Evolutionary conservation across 2,329 filamentous ascomycete species (phyloP).

Genomic region (Chalaropsis ovoidea): DNA sequence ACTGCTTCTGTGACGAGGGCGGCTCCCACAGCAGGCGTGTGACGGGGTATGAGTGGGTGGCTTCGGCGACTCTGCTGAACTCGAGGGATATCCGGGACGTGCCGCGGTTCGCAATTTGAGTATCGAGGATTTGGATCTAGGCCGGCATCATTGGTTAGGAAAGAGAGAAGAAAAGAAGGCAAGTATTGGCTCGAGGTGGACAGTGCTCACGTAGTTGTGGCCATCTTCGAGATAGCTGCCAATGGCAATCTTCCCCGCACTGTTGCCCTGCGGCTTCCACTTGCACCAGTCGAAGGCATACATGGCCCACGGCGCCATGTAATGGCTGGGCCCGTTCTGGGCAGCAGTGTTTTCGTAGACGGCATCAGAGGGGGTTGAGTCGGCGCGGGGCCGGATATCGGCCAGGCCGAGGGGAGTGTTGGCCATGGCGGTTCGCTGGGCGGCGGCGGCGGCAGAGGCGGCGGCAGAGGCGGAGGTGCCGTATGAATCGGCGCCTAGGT

Average conservation of each 20-base stretch:
- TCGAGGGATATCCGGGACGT: constrained; percentile 68
- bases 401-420: constrained; percentile 85
- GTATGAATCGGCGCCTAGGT: constrained; percentile 42
- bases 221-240: constrained; percentile 96
- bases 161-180: constrained; percentile 23
- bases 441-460: not conserved
- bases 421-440: constrained; percentile 31
- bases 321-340: constrained; percentile 72
- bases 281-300: constrained; percentile 99
- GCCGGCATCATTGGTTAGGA: constrained; percentile 21
- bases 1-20: constrained; percentile 86
- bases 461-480: constrained; percentile 5
- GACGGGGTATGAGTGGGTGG: constrained; percentile 94
- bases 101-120: constrained; percentile 63
- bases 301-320: constrained; percentile 85
- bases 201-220: constrained; percentile 74
- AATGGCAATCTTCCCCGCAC: constrained; percentile 84
- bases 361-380: constrained; percentile 68
- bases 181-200: not conserved
- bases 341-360: constrained; percentile 57
- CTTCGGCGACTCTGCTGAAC: constrained; percentile 88
- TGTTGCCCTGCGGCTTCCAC: constrained; percentile 71
- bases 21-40: constrained; percentile 94
- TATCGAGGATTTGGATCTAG: constrained; percentile 94
- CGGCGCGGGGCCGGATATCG: constrained; percentile 79